Percentiles rank a stretch among this genome's conserved stretches.
Conservation (phyloP, 768 basidiomycete species). For the Dioszegia aurantiaca region DNA sequence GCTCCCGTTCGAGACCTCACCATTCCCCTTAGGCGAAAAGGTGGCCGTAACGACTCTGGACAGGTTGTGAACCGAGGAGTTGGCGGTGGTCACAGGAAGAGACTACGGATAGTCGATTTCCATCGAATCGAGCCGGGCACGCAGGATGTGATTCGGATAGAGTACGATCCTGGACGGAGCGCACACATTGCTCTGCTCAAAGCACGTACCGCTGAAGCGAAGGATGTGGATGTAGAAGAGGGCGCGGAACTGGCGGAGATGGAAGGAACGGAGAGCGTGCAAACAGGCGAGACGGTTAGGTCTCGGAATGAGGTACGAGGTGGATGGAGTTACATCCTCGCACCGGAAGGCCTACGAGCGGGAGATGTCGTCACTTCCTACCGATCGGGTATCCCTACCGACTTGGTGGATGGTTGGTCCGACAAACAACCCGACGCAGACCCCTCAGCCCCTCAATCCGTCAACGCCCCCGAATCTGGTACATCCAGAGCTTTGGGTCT, state of each 20-base stretch:
- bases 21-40: constrained; percentile 72
- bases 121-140: constrained; percentile 70
- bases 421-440: constrained; percentile 16
- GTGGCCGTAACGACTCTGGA: constrained; percentile 80
- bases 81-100: constrained; percentile 85
- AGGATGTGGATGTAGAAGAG: constrained; percentile 53
- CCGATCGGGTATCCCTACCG: constrained; percentile 73
- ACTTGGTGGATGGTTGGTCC: constrained; percentile 60
- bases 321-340: constrained; percentile 84
- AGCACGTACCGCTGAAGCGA: constrained; percentile 57
- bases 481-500: constrained; percentile 70
- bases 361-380: constrained; percentile 87
- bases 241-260: constrained; percentile 27
- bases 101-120: constrained; percentile 85
- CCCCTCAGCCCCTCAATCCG: constrained; percentile 28
- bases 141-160: constrained; percentile 87
- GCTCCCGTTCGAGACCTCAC: constrained; percentile 81
- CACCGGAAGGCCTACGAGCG: constrained; percentile 81
- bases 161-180: constrained; percentile 91
- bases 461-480: constrained; percentile 20
- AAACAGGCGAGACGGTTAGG: constrained; percentile 4
- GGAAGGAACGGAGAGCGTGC: constrained; percentile 15
- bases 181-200: constrained; percentile 89
- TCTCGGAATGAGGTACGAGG: constrained; percentile 34
- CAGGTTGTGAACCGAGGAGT: constrained; percentile 81